Evolutionary conservation across 1,284 basidiomycete species (phyloP).

Genomic region (Cryptococcus sp.): DNA sequence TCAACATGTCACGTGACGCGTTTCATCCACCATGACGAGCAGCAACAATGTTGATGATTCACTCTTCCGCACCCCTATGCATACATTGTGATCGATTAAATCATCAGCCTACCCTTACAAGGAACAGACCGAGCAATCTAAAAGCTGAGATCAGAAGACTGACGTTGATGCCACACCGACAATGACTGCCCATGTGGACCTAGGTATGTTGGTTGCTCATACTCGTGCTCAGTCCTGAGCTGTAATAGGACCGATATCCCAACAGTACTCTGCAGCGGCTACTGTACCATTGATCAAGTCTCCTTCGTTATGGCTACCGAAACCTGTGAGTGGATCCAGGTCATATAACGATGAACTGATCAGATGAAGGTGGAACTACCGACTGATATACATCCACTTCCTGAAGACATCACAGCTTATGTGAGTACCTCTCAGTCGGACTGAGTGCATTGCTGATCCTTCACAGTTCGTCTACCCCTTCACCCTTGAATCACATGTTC

Average conservation of each 20-base stretch:
- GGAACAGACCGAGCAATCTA: too few species aligned
- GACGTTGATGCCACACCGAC: too few species aligned
- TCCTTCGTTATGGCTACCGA: conserved; percentile 78
- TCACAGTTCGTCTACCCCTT: conserved; percentile 87
- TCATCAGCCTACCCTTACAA: too few species aligned
- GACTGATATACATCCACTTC: conserved; percentile 83
- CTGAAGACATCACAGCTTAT: conserved; percentile 79
- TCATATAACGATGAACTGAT: background rate
- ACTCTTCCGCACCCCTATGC: too few species aligned
- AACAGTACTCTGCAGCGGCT: conserved; percentile 68
- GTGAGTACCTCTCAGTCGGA: conserved; percentile 51
- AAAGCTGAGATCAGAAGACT: too few species aligned
- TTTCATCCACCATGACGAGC: too few species aligned
- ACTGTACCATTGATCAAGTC: conserved; percentile 82
- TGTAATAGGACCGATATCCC: conserved; percentile 35
- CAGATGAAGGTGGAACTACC: conserved; percentile 66
- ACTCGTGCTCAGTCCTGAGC: too few species aligned
- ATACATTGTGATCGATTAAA: too few species aligned
- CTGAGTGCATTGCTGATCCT: background rate
- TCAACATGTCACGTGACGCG: too few species aligned
- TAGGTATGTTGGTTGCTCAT: background rate
- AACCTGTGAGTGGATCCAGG: conserved; percentile 55
- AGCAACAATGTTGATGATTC: too few species aligned
- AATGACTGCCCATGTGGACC: conserved; percentile 1
- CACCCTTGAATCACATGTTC: conserved; percentile 77